Evolutionary conservation across 2,329 filamentous ascomycete species (phyloP), one percentile per base, ranked within the genome.

Genomic region (Pyrenophora graminea): DNA sequence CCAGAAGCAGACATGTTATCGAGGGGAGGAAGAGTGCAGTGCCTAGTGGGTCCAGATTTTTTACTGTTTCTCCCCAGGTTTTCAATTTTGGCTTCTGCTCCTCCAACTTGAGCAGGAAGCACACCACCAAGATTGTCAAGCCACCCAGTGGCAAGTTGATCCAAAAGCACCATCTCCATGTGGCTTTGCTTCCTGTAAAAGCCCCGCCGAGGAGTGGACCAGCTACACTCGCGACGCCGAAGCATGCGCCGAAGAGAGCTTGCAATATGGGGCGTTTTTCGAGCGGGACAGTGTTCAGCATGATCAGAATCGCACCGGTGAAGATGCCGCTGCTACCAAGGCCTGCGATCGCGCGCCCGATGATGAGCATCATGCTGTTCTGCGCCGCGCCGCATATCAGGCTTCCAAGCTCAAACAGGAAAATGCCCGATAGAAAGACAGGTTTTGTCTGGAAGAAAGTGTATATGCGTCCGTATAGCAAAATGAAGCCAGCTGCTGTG

Each of bases 111-210:
- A 76, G 58, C 44, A 76, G 48, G 15, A 72, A 51, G 30, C 70
- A 61, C 6, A 72, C 64, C 19, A 68, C 58, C 1, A 66, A 56
- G 4, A 70, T 58, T 0, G 77, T 78, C 17, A 79, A 51, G 3
- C 65, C 75, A 17, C 78, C 78, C n/a, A 83, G 71, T 0, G 80
- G 80, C 1, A 83, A 64, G 48, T 84, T 83, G 64, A 83, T 81
- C 42, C 67, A 72, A 53, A 74, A 74, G 51, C 71, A 80, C 76
- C 76, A 79, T 37, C 77, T 59, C 77, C 77, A 79, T 1, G 74
- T 72, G 5, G 72, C 62, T 25, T 68, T 56, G 33, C 69, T 66
- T 23, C 74, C 74, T 3, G 76, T 74, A 55, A 77, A 76, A 5
- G 72, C 71, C 39, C 75, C 75, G n/a, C 74, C 77, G 0, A 79